Evolutionary conservation across 768 basidiomycete genomes (phyloP), one percentile per base, ranked within the genome.

Genomic region (Boletus bicolor): DNA sequence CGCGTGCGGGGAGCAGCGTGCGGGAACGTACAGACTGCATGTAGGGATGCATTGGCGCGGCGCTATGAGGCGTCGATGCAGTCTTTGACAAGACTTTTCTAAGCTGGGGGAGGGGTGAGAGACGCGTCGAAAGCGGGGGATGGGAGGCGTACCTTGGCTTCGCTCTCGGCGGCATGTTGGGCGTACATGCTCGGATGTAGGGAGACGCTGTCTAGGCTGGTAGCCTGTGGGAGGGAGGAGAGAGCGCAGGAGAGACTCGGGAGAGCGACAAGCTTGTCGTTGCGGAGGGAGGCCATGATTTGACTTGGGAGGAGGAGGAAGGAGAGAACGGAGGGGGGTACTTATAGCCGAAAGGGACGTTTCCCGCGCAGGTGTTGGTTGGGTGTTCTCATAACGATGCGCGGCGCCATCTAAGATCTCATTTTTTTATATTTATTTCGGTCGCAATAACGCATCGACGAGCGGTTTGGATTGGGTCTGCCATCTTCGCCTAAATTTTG

Each of bases 141-240:
- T 32, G 1, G 38, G 12, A 12, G 28, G 5, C 73, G 54, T 41
- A 88, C 88, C 81, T 90, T 88, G 39, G 86, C 87, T 72, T 90
- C 84, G 63, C 88, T 88, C 70, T 88, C 82, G 5, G 83, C 82
- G 35, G 83, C 82, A 36, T 82, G 80, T 54, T 82, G 80, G 1
- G 83, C 82, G 65, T 86, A 86, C 84, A 87, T 84, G 64, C 76
- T 80, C 1, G 82, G 82, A 71, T 91, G 88, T 1, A 91, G 74
- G 1, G 82, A 74, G 30, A 91, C 78, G 62, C 77, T 78, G 61
- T 82, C 79, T 49, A 91, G 77, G 72, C 80, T 86, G 64, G 83
- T 88, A 9, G 89, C 89, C 61, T 86, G 81, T 0, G 89, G 87
- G 38, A 91, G 78, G 1, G 82, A 76, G 49, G 85, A 82, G 51